Evolutionary conservation across 1,284 basidiomycete species (phyloP).

Genomic region (Pseudozyma flocculosa): DNA sequence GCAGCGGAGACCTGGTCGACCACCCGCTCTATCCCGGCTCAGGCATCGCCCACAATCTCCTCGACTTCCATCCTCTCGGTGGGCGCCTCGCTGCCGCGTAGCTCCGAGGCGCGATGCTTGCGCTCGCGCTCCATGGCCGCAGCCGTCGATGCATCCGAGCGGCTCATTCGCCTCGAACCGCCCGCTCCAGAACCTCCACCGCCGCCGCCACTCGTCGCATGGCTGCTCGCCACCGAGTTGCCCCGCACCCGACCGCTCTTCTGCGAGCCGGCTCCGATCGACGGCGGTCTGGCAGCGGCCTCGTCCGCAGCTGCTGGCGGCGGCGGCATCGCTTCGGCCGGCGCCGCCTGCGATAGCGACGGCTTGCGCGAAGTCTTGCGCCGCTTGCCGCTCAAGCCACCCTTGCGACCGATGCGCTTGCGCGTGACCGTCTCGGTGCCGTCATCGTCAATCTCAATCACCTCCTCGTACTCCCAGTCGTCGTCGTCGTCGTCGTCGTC

Average conservation of each 20-base stretch:
- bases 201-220: not conserved
- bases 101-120: slow-evolving; percentile 3
- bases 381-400: slow-evolving; percentile 7
- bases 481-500: slow-evolving; percentile 24
- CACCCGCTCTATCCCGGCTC: no score
- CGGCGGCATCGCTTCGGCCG: no score
- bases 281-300: slow-evolving; percentile 9
- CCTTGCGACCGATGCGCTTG: slow-evolving; percentile 24
- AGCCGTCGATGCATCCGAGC: not conserved
- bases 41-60: slow-evolving; percentile 28
- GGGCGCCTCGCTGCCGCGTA: slow-evolving; percentile 13
- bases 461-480: slow-evolving; percentile 36
- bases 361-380: slow-evolving; percentile 10
- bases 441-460: slow-evolving; percentile 38
- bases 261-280: slow-evolving; percentile 9
- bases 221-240: not conserved
- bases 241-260: not conserved
- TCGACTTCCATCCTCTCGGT: slow-evolving; percentile 26
- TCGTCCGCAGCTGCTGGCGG: slow-evolving; percentile 1
- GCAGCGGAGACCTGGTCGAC: no score
- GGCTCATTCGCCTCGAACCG: not conserved
- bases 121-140: not conserved
- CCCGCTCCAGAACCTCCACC: no score
- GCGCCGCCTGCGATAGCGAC: slow-evolving; percentile 14
- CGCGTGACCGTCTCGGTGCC: slow-evolving; percentile 32